Base-by-base conservation (phyloP, 352 stramenopile genomes). In the Pythium folliculosum region DNA sequence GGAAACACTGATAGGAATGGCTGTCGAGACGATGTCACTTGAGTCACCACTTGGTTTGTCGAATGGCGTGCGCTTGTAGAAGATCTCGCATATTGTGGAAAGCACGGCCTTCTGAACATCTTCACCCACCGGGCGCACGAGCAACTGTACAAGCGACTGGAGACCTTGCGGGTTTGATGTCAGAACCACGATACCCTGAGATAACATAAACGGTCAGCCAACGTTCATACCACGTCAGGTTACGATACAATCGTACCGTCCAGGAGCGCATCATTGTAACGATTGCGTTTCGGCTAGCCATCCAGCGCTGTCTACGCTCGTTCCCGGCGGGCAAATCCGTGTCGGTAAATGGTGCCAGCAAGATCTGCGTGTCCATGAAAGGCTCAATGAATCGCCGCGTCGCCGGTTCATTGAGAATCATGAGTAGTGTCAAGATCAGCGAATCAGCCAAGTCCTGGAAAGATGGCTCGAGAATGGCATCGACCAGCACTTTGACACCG, bases 211-310 rank as follows among this genome's bases (percentile, higher is more conserved):
- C 25, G 19, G 25, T 38, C 27, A 32, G 27, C 27, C 5, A 32
- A 32, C 27, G 27, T 32, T 32, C 27, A 38, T 38, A 38, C 5
- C 22, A 38, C 9, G 17, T 23, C 22, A 43, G 3, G 9, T 23
- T 58, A 35, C 32, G n/a, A 38, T 17, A 2, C 5, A 7, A 5
- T 1, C 55, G 23, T 59, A 88, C 82, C 51, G 90, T 96, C 90
- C 90, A 97, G 19, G 90, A 95, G 0, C 88, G 86, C 87, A 97
- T 95, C 84, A 97, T 92, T 10, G 84, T 93, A 35, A 97, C 86
- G 32, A 97, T 90, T 16, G 90, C 88, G 40, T 95, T 96, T 3
- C 89, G 86, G 79, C 88, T 96, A 19, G 90, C 88, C 77, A 93
- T 96, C 90, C 90, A 96, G 2, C 86, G 86, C 66, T 94, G 88